phyloP scores from a whole-genome alignment of 1,139 yeast genomes.

The Arxiozyma heterogenica region DNA sequence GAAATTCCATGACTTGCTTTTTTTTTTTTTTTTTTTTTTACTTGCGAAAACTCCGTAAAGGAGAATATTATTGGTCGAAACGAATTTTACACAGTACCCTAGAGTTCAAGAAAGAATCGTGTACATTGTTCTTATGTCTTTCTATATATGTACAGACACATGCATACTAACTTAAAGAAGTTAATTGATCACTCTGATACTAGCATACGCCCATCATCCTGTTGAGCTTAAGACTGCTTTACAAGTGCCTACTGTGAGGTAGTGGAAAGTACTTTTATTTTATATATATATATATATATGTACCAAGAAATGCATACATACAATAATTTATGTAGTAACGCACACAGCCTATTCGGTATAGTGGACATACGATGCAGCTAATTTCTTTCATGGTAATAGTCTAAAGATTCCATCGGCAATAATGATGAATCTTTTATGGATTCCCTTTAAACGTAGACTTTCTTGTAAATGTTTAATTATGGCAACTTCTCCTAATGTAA shows the following conservation, averaged over 20 bases:
- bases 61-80: not conserved
- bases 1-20: not conserved
- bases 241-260: not conserved
- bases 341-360: too few species aligned
- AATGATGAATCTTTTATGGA: constrained; percentile 24
- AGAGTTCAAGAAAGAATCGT: too few species aligned
- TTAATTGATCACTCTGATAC: too few species aligned
- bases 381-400: not conserved
- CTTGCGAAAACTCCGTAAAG: not conserved
- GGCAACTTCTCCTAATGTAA: constrained; percentile 30
- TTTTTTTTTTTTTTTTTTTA: too few species aligned
- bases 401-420: constrained; percentile 20
- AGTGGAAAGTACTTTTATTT: not conserved
- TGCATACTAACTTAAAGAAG: too few species aligned
- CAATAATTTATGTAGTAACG: too few species aligned
- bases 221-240: too few species aligned
- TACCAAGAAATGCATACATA: too few species aligned
- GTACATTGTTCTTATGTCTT: not conserved
- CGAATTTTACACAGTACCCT: too few species aligned
- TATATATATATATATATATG: too few species aligned
- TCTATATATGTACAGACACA: too few species aligned
- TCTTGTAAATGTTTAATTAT: constrained; percentile 21
- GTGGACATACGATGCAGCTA: not conserved
- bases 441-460: constrained; percentile 16
- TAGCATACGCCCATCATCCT: too few species aligned